These are phyloP conservation scores for Leptodontidium sp. DNA, from an alignment of 2,329 filamentous ascomycete species.

Conservation along the genomic window DNA sequence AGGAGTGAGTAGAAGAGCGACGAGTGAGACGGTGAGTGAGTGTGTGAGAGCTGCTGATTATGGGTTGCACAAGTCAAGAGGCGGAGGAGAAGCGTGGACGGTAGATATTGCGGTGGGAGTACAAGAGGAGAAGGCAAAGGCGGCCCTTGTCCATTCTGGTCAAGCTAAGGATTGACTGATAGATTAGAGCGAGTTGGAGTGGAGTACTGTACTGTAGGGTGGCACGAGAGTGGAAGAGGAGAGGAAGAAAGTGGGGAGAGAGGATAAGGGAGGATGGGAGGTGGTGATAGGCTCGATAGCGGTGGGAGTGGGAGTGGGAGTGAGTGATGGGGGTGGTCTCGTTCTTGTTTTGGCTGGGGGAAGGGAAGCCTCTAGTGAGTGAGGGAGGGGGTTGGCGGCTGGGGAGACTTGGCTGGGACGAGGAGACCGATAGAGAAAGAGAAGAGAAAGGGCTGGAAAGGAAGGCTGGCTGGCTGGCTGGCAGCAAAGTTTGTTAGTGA, in stretches of 20 bases:
- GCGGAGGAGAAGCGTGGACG: background rate
- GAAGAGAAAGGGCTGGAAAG: too few relatives aligned
- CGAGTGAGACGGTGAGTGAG: background rate
- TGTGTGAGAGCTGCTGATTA: background rate
- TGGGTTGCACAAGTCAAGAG: background rate
- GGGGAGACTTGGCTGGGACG: background rate
- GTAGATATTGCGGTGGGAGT: slow-evolving; percentile 1
- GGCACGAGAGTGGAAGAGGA: background rate
- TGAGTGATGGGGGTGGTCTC: background rate
- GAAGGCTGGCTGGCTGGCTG: too few relatives aligned
- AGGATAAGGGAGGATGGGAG: background rate
- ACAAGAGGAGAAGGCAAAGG: background rate
- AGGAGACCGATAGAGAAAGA: too few relatives aligned
- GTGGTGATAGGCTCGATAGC: slow-evolving; percentile 2
- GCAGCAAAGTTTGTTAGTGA: too few relatives aligned
- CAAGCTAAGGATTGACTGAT: background rate
- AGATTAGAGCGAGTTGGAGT: background rate
- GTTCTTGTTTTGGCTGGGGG: slow-evolving; percentile 4
- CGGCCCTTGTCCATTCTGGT: background rate
- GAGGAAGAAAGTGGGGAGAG: background rate
- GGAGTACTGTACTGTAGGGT: too few relatives aligned
- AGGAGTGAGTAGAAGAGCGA: too few relatives aligned
- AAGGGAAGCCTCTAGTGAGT: background rate
- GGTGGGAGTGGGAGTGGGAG: too few relatives aligned
- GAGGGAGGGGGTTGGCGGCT: too few relatives aligned